Conservation (phyloP, 805 yeast species). For the Helenozyma baotianmanensis region DNA sequence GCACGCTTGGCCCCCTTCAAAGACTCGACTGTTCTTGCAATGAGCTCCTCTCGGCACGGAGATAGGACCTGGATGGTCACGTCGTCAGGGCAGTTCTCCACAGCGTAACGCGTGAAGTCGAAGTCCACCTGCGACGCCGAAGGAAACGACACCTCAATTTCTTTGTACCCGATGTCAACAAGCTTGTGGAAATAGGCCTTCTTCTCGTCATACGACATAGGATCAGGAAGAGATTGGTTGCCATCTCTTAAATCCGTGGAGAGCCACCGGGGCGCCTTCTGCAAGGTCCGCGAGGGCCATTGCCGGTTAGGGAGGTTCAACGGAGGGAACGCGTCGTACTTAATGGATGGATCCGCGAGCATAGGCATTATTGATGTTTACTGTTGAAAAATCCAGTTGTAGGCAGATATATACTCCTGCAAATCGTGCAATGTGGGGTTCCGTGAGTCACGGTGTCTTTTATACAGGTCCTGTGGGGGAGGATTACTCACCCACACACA, state of each 20-base stretch:
- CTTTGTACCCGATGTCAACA: conserved; percentile 72
- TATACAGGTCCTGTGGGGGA: too few relatives aligned
- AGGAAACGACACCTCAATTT: conserved; percentile 80
- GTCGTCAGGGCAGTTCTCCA: conserved; percentile 70
- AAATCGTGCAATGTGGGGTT: too few relatives aligned
- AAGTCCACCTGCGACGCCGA: conserved; percentile 77
- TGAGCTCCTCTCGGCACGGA: conserved; percentile 72
- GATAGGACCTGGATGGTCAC: conserved; percentile 73
- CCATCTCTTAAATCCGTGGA: conserved; percentile 84
- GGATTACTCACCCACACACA: too few relatives aligned
- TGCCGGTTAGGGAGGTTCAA: conserved; percentile 55
- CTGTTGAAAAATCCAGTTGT: too few relatives aligned
- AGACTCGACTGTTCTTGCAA: conserved; percentile 66
- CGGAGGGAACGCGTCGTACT: conserved; percentile 56
- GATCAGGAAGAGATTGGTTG: conserved; percentile 80
- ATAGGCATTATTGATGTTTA: conserved; percentile 12
- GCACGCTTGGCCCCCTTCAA: conserved; percentile 72
- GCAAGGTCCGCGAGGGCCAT: conserved; percentile 63
- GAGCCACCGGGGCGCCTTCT: conserved; percentile 73
- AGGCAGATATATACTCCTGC: too few relatives aligned
- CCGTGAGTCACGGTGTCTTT: too few relatives aligned
- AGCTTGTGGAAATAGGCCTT: conserved; percentile 64
- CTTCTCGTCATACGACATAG: conserved; percentile 79
- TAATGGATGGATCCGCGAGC: conserved; percentile 57
- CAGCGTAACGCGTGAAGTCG: conserved; percentile 73